Base-by-base conservation (phyloP, 495 filamentous ascomycete genomes). In the Jackrogersella multiformis region DNA sequence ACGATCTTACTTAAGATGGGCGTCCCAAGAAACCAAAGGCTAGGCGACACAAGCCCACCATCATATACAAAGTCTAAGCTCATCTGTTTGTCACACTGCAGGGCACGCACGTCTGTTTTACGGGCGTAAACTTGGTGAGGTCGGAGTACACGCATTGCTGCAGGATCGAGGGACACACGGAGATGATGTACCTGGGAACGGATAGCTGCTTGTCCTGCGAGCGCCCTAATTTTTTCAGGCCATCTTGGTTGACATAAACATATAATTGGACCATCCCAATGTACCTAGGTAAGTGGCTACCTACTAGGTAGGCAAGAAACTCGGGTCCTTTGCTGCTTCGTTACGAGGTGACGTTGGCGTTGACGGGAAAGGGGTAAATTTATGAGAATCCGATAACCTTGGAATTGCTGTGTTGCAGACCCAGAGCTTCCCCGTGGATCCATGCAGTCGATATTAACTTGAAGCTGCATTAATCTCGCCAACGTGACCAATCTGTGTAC, bases 161-260 rank as follows among this genome's bases (percentile, higher is more conserved):
- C 71, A 76, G 73, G 73, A 76, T 74, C 71, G 73, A 74, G 64
- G 64, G 61, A 68, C 66, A 74, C 61, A 72, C 73, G 68, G 71
- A 76, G 73, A 76, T 76, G 71, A 76, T 69, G 73, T 71, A 70
- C 59, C 66, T 58, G 56, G 63, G 32, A 56, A 67, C 73, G 73
- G 73, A 69, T 74, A 67, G 61, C 73, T 76, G 69, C 73, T 38
- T 70, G 45, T 54, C 61, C 61, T 55, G 62, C 51, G 46, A 52
- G 59, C 16, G 34, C 39, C 39, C 46, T 51, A 49, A 35, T 35
- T 41, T 35, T 41, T 54, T 58, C 44, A 54, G 28, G 23, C 24
- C 54, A 38, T 9, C 32, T 38, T 30, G 41, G 23, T 36, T 36
- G 2, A 5, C 6, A 30, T 51, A 23, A 49, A 41, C 23, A 49